Conservation (phyloP, 2,329 filamentous ascomycete species). For the Pseudogymnoascus verrucosus region DNA sequence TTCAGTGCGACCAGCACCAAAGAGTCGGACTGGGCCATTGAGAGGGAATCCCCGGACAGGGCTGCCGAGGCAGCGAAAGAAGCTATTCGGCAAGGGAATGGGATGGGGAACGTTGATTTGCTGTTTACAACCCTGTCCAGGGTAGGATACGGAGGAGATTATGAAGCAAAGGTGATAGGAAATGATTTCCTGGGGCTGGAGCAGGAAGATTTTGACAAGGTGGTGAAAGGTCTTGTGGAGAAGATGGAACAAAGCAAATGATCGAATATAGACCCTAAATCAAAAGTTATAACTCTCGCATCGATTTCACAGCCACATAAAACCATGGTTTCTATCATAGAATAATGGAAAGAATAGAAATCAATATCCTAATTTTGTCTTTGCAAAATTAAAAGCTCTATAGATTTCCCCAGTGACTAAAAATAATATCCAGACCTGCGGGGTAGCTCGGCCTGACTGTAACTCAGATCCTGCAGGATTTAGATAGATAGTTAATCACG, state of each 20-base stretch:
- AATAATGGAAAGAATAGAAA: neutral
- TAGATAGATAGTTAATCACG: neutral
- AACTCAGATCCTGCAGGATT: neutral
- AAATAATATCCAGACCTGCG: neutral
- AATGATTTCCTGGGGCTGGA: neutral
- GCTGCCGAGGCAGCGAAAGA: neutral
- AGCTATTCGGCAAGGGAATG: neutral
- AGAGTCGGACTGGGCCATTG: slow-evolving; percentile 20
- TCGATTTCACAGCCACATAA: neutral
- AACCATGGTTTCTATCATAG: neutral
- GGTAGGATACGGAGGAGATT: neutral
- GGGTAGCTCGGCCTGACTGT: neutral
- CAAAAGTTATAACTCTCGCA: neutral
- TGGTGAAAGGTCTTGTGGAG: neutral
- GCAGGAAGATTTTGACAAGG: neutral
- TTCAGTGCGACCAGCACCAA: slow-evolving; percentile 20
- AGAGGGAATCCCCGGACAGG: neutral
- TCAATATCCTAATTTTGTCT: neutral
- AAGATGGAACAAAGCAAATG: neutral
- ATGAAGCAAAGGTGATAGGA: neutral
- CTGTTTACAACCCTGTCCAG: neutral
- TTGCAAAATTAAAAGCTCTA: neutral
- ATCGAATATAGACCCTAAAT: neutral
- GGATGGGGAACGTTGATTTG: neutral
- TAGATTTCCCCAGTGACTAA: neutral